Conservation (phyloP, 345 rosid species). For the Viola odorata region DNA sequence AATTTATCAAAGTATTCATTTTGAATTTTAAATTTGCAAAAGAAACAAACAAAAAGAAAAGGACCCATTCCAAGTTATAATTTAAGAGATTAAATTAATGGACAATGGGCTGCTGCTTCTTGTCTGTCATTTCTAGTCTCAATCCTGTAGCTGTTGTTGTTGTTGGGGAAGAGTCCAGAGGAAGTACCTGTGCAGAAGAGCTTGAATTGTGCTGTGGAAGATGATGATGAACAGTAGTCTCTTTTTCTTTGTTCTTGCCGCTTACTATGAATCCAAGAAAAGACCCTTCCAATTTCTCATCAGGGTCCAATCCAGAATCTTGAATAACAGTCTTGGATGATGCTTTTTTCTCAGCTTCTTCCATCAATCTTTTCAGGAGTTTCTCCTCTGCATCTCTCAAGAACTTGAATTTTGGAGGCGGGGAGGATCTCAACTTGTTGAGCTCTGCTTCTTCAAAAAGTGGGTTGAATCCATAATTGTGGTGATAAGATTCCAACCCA, state of each 20-base stretch:
- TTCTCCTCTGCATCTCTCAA: slow-evolving; percentile 93
- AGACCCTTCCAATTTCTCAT: slow-evolving; percentile 34
- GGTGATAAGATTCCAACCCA: slow-evolving; percentile 38
- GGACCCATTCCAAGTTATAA: slow-evolving; percentile 7
- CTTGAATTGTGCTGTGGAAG: slow-evolving; percentile 34
- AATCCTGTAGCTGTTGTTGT: slow-evolving; percentile 30
- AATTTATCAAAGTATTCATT: slow-evolving; percentile 12
- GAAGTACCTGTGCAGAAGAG: slow-evolving; percentile 54
- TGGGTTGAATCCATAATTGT: slow-evolving; percentile 63
- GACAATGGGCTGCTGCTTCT: slow-evolving; percentile 12
- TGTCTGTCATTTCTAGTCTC: slow-evolving; percentile 12
- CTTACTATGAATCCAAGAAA: slow-evolving; percentile 54
- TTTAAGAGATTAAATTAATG: slow-evolving; percentile 19
- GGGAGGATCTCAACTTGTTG: slow-evolving; percentile 53
- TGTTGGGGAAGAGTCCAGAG: slow-evolving; percentile 54
- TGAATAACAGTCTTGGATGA: slow-evolving; percentile 16
- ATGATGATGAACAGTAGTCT: slow-evolving; percentile 21
- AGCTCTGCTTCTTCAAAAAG: slow-evolving; percentile 68
- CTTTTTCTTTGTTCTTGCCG: slow-evolving; percentile 34
- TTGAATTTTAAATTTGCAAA: slow-evolving; percentile 11
- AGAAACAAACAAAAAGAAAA: slow-evolving; percentile 14
- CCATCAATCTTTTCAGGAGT: slow-evolving; percentile 47
- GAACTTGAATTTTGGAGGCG: slow-evolving; percentile 95
- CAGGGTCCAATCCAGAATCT: slow-evolving; percentile 21
- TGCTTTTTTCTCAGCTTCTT: slow-evolving; percentile 45